Base-by-base conservation (phyloP, 2,329 filamentous ascomycete genomes). In the Coleophoma crateriformis region DNA sequence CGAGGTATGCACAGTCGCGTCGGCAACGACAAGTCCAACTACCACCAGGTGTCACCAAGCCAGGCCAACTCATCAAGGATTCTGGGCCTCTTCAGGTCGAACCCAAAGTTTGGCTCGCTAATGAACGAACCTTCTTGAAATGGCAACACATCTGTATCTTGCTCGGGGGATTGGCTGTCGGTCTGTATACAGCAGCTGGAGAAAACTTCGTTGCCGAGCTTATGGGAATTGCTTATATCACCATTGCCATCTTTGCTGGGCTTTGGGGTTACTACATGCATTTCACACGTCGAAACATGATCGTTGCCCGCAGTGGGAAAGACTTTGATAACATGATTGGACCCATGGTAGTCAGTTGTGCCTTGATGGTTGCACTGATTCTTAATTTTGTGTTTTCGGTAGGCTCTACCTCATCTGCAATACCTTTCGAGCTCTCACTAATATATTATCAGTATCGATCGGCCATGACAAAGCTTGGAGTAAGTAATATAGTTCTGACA, bases 41-140 rank as follows among this genome's bases (percentile, higher is more conserved):
- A 3, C 94, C 94, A 0, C 87, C 90, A 22, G 94, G 94, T 33
- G 89, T 99, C n/a, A 81, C 81, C 19, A 84, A 95, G 64, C 94
- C 94, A 2, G 82, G 79, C 8, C 78, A 83, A 57, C 95, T 92
- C 84, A 88, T 99, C 75, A 99, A 99, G 74, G 95, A 99, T 69
- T 81, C 87, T 33, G 92, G 94, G 3, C 88, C 90, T 34, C 79
- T 97, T 56, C 87, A 90, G 64, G 90, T 99, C 50, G 94, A 99
- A 72, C 90, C 90, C 54, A 99, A 99, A 71, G 92, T 99, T 32
- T 99, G 94, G 92, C 84, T 99, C 50, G 94, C 94, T 48, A 99
- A 99, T 69, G 92, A 99, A 71, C 86, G 94, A 54, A 99, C 94
- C 0, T 99, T 96, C 66, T 85, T 99, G 68, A 97, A 96, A 69